A percentile compares a stretch with the other conserved stretches of the same genome.
Evolutionary conservation across 768 basidiomycete genomes (phyloP).

Genomic region (Fomitopsis serialis): DNA sequence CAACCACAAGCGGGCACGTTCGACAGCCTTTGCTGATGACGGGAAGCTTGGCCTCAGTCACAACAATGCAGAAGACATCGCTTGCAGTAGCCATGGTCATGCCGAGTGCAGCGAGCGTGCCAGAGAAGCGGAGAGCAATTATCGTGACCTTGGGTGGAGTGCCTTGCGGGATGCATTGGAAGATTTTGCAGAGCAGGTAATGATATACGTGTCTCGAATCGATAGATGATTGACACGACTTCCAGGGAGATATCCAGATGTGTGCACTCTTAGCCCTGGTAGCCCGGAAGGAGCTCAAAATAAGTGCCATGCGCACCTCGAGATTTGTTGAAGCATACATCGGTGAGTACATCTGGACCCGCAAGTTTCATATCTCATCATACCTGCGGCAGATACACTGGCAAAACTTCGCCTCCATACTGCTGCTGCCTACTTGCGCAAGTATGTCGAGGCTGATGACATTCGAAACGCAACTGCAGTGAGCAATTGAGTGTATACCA

Average conservation of each 20-base stretch:
- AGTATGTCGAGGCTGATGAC: conserved; percentile 47
- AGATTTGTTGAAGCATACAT: conserved; percentile 69
- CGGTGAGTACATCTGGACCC: conserved; percentile 38
- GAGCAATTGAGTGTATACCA: conserved; percentile 9
- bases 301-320: conserved; percentile 37
- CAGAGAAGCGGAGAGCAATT: conserved; percentile 46
- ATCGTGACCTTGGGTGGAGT: conserved; percentile 45
- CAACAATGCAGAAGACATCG: conserved; percentile 11
- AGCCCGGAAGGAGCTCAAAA: conserved; percentile 49
- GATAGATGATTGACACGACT: neutral
- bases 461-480: conserved; percentile 53
- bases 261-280: conserved; percentile 68
- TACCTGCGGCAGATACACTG: conserved; percentile 48
- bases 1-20: conserved; percentile 12
- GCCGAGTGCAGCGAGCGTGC: conserved; percentile 40
- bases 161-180: conserved; percentile 54
- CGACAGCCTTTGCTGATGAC: conserved; percentile 15
- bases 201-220: conserved; percentile 44
- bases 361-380: neutral
- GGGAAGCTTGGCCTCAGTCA: conserved; percentile 10
- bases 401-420: conserved; percentile 55
- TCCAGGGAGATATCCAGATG: conserved; percentile 75
- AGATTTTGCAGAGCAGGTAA: conserved; percentile 44
- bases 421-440: conserved; percentile 72
- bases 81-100: conserved; percentile 20